phyloP scores from a whole-genome alignment of 345 rosid species.

The Eucalyptus caleyi region DNA sequence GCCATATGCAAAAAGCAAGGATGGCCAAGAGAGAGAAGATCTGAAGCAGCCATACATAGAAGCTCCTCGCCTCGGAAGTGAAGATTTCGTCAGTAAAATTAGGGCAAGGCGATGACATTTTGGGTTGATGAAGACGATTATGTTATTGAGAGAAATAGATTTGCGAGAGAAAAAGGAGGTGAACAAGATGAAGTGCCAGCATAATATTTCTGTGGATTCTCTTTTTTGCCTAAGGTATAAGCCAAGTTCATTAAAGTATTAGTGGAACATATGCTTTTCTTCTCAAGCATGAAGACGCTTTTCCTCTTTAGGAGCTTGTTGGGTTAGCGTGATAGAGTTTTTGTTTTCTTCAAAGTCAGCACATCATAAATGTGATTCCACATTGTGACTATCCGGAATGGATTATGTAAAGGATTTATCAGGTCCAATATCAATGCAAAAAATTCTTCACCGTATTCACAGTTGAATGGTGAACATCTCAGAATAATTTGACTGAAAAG shows the following conservation, averaged over 20 bases:
- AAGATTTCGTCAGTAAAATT: not conserved
- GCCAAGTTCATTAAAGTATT: not conserved
- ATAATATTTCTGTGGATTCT: not conserved
- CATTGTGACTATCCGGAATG: not conserved
- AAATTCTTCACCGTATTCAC: not conserved
- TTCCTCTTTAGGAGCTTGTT: not conserved
- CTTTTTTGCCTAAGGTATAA: not conserved
- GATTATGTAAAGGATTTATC: not conserved
- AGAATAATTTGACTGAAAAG: not conserved
- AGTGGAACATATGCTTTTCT: not conserved
- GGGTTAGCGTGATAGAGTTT: not conserved
- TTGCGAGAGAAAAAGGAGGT: not conserved
- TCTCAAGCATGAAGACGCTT: not conserved
- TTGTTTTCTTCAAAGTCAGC: not conserved
- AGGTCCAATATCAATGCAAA: not conserved
- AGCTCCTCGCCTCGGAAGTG: not conserved
- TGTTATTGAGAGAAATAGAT: not conserved
- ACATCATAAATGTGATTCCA: not conserved
- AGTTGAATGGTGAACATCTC: not conserved
- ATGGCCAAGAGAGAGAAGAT: constrained; percentile 16
- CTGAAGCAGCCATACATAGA: constrained; percentile 21
- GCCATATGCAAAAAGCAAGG: constrained; percentile 17
- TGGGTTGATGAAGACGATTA: not conserved
- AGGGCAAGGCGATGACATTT: not conserved
- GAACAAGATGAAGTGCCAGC: not conserved